Percentiles rank a stretch among this genome's conserved stretches.
Evolutionary conservation across 179 eudicot species (phyloP).

Genomic region (Spinacia oleracea): DNA sequence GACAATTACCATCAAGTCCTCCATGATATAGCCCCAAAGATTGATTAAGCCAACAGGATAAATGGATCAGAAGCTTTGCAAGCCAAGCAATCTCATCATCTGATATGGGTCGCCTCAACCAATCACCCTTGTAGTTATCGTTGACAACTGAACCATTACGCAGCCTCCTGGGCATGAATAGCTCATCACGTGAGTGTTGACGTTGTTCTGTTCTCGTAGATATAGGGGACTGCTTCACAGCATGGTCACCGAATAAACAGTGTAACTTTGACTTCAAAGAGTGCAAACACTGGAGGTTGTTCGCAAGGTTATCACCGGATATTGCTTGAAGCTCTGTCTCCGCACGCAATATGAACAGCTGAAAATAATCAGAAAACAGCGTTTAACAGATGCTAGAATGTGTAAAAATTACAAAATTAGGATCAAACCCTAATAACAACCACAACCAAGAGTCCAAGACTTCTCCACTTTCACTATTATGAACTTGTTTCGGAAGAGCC

Average conservation of each 20-base stretch:
- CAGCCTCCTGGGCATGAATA: conserved; percentile 68
- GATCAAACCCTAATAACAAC: background rate
- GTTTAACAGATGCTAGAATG: conserved; percentile 10
- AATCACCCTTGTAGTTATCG: conserved; percentile 82
- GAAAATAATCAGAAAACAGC: conserved; percentile 14
- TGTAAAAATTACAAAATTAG: background rate
- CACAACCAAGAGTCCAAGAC: background rate
- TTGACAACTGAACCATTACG: conserved; percentile 39
- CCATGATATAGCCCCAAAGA: conserved; percentile 56
- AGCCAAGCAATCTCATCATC: conserved; percentile 90
- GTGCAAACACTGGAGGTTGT: conserved; percentile 51
- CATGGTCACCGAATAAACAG: conserved; percentile 56
- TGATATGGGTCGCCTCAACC: conserved; percentile 90
- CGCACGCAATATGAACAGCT: conserved; percentile 87
- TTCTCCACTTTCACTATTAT: background rate
- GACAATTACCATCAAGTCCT: conserved; percentile 35
- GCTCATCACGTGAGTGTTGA: conserved; percentile 54
- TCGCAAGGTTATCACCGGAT: conserved; percentile 59
- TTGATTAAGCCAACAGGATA: conserved; percentile 69
- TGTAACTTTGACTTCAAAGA: conserved; percentile 54
- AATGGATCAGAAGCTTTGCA: conserved; percentile 59
- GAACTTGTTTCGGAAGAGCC: conserved; percentile 8
- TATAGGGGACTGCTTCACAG: conserved; percentile 33
- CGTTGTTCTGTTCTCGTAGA: conserved; percentile 37
- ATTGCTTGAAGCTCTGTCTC: conserved; percentile 73